Base-by-base conservation (phyloP, 2,329 filamentous ascomycete genomes). In the Botrytis pseudocinerea region DNA sequence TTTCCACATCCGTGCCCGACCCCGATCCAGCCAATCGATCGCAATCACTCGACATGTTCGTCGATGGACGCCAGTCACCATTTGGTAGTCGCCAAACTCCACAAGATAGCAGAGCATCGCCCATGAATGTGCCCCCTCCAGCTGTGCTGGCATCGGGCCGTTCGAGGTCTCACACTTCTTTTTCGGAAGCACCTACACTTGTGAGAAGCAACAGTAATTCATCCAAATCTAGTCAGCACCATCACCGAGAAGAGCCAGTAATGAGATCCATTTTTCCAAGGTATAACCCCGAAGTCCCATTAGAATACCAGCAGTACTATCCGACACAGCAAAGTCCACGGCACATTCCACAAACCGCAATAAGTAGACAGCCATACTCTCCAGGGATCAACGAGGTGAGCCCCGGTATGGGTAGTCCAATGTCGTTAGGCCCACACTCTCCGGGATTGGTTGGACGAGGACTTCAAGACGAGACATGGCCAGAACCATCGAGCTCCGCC, bases 221-320 rank as follows among this genome's bases (percentile, higher is more conserved):
- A 28, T 88, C 87, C 1, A 83, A 86, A 71, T 87, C 82, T 79
- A 90, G 88, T 32, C 89, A 89, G 76, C 86, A 87, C 69, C 90
- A 90, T 38, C 25, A 79, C 78, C 76, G 73, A 73, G 83, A 83
- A 74, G 83, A 82, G 74, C 81, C 83, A 9, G 83, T 86, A 0
- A 86, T 92, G 77, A 87, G 88, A 46, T 94, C 92, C 38, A 94
- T 95, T 78, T 95, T 95, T 78, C 92, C 92, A 12, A 86, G 87
- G 44, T 94, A 94, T 79, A 90, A 95, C 78, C 90, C 89, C 4
- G 87, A 86, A 1, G 80, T 93, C 38, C 85, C 91, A 8, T 85
- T 93, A 4, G 85, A 89, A 72, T 88, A 89, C 73, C 92, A 95
- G 79, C 82, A 88, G 64, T 94, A 95, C 82, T 91, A 87, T 66